Evolutionary conservation across 1,284 basidiomycete species (phyloP).

Genomic region (Ceratobasidium sp.): DNA sequence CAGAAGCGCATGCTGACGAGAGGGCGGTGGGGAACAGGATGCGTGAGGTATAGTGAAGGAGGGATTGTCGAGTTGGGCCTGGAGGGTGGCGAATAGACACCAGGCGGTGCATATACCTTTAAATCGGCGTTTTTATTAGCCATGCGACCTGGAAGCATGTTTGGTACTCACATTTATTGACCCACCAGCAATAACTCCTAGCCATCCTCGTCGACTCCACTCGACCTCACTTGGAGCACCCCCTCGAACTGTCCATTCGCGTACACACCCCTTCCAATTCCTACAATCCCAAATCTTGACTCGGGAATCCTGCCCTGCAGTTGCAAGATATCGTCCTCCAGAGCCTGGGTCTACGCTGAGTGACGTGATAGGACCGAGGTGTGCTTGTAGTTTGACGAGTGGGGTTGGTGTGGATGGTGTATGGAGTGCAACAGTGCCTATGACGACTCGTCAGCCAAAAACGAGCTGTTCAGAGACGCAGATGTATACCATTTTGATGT

Average conservation of each 20-base stretch:
- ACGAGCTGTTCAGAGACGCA: neutral
- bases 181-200: slow-evolving; percentile 83
- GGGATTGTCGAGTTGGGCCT: slow-evolving; percentile 55
- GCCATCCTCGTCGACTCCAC: slow-evolving; percentile 82
- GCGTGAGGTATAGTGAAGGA: slow-evolving; percentile 86
- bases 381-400: slow-evolving; percentile 90
- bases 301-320: slow-evolving; percentile 83
- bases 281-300: slow-evolving; percentile 97
- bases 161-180: slow-evolving; percentile 73
- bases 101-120: slow-evolving; percentile 76
- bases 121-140: no score
- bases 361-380: slow-evolving; percentile 85
- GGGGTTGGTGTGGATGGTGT: slow-evolving; percentile 93
- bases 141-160: neutral
- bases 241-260: slow-evolving; percentile 77
- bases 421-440: slow-evolving; percentile 90
- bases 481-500: slow-evolving; percentile 71
- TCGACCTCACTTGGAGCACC: slow-evolving; percentile 59
- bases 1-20: slow-evolving; percentile 78
- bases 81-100: slow-evolving; percentile 59
- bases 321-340: slow-evolving; percentile 90
- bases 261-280: slow-evolving; percentile 88
- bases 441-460: neutral
- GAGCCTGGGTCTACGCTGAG: slow-evolving; percentile 83
- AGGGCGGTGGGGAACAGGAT: slow-evolving; percentile 74